Conservation (phyloP, 2,329 filamentous ascomycete genomes). For the Claviceps humidiphila region DNA sequence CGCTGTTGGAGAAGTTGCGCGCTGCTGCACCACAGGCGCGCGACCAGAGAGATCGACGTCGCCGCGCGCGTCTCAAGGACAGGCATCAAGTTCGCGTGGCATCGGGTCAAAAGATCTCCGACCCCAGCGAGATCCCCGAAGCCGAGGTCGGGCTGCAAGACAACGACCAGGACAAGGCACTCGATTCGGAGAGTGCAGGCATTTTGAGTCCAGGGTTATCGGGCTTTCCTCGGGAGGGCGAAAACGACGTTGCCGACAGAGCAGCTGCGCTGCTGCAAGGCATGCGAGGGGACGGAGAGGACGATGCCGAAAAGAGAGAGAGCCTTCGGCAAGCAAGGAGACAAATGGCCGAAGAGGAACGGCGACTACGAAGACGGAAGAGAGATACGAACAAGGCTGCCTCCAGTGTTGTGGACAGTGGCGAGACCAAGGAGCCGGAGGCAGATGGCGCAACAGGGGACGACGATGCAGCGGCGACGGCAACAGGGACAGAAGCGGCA, state of each 20-base stretch:
- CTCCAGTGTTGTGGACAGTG: slow-evolving; percentile 15
- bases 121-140: slow-evolving; percentile 49
- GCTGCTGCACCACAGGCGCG: slow-evolving; percentile 81
- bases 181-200: slow-evolving; percentile 33
- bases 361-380: slow-evolving; percentile 52
- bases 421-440: slow-evolving; percentile 15
- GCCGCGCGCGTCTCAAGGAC: slow-evolving; percentile 80
- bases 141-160: slow-evolving; percentile 28
- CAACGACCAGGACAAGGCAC: slow-evolving; percentile 18
- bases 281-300: slow-evolving; percentile 54
- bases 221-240: slow-evolving; percentile 30
- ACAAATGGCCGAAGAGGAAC: slow-evolving; percentile 69
- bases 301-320: slow-evolving; percentile 39
- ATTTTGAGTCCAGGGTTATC: slow-evolving; percentile 35
- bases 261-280: slow-evolving; percentile 76
- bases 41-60: slow-evolving; percentile 78
- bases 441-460: slow-evolving; percentile 9
- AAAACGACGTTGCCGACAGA: slow-evolving; percentile 70
- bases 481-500: not conserved
- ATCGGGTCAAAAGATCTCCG: slow-evolving; percentile 74
- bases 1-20: slow-evolving; percentile 82
- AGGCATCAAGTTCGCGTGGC: slow-evolving; percentile 80
- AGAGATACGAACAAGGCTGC: slow-evolving; percentile 40
- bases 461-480: not conserved
- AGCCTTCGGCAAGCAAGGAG: slow-evolving; percentile 46